These are phyloP conservation scores for Ramaria sp. DNA, from an alignment of 768 basidiomycete species.

Conservation along the genomic window DNA sequence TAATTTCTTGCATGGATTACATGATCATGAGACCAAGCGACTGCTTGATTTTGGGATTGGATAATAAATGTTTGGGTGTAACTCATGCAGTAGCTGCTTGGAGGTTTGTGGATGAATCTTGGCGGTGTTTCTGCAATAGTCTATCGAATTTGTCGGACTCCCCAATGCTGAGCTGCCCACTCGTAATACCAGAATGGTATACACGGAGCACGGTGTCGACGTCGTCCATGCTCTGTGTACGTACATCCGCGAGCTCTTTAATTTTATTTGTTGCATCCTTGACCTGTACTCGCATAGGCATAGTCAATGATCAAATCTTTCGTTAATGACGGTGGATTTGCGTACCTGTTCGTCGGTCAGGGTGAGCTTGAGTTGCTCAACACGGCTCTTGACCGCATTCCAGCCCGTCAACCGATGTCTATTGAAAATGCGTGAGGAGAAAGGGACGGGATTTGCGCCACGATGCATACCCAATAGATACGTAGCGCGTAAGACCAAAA, in stretches of 20 bases:
- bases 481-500: constrained; percentile 95
- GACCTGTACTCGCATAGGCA: constrained; percentile 36
- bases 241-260: constrained; percentile 97
- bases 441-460: background rate
- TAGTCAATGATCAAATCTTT: background rate
- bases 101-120: constrained; percentile 12
- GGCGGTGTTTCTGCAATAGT: constrained; percentile 70
- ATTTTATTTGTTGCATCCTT: constrained; percentile 99
- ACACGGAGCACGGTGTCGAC: constrained; percentile 94
- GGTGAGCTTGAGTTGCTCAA: constrained; percentile 87
- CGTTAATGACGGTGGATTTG: background rate
- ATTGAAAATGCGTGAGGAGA: constrained; percentile 1
- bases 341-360: constrained; percentile 82
- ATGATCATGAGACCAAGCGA: background rate
- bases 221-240: constrained; percentile 98
- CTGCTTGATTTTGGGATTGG: background rate
- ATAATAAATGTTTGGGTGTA: background rate
- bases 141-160: constrained; percentile 86
- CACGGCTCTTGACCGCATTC: constrained; percentile 99
- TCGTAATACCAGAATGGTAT: constrained; percentile 89
- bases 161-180: constrained; percentile 88
- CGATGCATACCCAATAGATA: constrained; percentile 75
- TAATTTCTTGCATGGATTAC: background rate
- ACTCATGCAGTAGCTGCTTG: background rate
- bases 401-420: constrained; percentile 95